A percentile compares a stretch with the other conserved stretches of the same genome.
phyloP scores from a whole-genome alignment of 1,284 basidiomycete species.

The Cystobasidium slooffiae region DNA sequence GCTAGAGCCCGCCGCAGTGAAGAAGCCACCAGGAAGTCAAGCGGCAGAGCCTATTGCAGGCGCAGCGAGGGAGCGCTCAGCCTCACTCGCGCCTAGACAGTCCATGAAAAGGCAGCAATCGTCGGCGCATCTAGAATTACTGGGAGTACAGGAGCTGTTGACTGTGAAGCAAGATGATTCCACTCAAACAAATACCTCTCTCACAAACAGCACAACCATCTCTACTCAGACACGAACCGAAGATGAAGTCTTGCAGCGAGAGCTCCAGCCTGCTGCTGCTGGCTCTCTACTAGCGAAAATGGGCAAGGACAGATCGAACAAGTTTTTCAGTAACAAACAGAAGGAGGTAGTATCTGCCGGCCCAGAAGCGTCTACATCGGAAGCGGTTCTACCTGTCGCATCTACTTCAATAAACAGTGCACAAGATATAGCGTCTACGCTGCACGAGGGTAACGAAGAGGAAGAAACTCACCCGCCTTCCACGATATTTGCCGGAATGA shows the following conservation, averaged over 20 bases:
- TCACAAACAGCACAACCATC: neutral
- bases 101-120: constrained; percentile 9
- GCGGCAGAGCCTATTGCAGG: neutral
- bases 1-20: constrained; percentile 6
- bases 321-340: constrained; percentile 1
- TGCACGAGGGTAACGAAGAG: too few relatives aligned
- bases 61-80: neutral
- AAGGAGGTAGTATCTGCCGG: neutral
- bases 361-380: neutral
- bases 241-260: neutral
- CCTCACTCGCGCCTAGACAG: neutral
- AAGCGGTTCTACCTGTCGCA: neutral
- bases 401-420: too few relatives aligned
- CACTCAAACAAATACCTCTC: neutral
- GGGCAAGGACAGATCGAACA: constrained; percentile 16
- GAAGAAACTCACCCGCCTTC: neutral
- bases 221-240: neutral
- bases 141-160: constrained; percentile 29
- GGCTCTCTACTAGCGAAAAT: constrained; percentile 12
- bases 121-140: constrained; percentile 18
- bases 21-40: neutral
- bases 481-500: constrained; percentile 11
- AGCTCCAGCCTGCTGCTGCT: neutral
- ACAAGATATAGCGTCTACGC: too few relatives aligned
- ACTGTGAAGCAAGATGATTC: neutral